Conservation (phyloP, 2,329 filamentous ascomycete genomes). For the Clonostachys rhizophaga region DNA sequence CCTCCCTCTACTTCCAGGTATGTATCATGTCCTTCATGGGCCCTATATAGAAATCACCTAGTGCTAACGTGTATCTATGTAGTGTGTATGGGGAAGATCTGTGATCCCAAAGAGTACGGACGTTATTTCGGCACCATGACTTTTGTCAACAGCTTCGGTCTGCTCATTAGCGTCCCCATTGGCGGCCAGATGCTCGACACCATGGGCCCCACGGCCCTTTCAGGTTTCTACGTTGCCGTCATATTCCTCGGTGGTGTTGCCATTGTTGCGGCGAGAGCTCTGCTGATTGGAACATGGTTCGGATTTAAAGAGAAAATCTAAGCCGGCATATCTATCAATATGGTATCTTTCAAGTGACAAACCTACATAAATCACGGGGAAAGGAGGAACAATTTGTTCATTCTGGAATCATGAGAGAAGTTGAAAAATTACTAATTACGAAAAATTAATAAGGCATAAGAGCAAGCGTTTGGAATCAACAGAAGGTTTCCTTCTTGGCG, state of each 20-base stretch:
- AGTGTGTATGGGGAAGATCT: conserved; percentile 40
- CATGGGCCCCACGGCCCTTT: conserved; percentile 34
- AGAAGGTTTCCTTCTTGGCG: too few species aligned
- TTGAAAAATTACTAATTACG: too few species aligned
- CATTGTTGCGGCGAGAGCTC: conserved; percentile 4
- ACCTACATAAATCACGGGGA: too few species aligned
- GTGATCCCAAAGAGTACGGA: conserved; percentile 38
- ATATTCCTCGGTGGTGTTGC: conserved; percentile 26
- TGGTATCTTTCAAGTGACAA: too few species aligned
- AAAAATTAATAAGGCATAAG: too few species aligned
- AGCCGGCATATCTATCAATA: too few species aligned
- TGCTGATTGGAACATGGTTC: neutral
- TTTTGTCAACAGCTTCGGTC: conserved; percentile 35
- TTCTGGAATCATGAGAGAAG: too few species aligned
- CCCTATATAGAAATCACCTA: neutral
- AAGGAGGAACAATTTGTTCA: too few species aligned
- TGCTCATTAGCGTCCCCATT: conserved; percentile 37
- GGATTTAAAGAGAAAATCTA: too few species aligned
- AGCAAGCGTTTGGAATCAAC: too few species aligned
- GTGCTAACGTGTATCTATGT: neutral
- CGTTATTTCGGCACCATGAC: conserved; percentile 39
- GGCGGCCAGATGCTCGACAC: conserved; percentile 38
- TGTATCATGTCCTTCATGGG: neutral
- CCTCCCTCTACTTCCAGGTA: conserved; percentile 30
- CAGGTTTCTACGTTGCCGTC: conserved; percentile 38